Conservation (phyloP, 305 asterid species). For the Ruellia speciosa region DNA sequence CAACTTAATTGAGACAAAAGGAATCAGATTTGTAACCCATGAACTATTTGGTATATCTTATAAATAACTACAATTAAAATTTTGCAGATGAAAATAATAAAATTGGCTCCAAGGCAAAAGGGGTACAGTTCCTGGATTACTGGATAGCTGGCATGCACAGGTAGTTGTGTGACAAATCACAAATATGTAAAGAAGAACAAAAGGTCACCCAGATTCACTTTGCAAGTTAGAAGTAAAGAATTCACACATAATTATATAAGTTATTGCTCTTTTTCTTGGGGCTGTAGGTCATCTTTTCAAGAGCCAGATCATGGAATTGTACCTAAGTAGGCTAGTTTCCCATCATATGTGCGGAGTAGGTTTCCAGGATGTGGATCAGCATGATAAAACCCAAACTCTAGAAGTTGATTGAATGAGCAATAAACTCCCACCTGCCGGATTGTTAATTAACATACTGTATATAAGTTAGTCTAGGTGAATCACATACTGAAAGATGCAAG, state of each 20-base stretch:
- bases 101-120: no score
- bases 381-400: slow-evolving; percentile 89
- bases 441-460: slow-evolving; percentile 13
- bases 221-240: slow-evolving; percentile 6
- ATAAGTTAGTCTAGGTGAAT: slow-evolving; percentile 15
- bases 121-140: no score
- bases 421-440: slow-evolving; percentile 81
- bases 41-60: neutral
- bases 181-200: neutral
- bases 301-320: slow-evolving; percentile 22
- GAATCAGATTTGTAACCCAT: neutral
- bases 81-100: no score
- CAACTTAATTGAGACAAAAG: neutral
- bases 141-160: neutral
- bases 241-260: slow-evolving; percentile 9
- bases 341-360: slow-evolving; percentile 82
- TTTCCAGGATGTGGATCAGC: slow-evolving; percentile 99
- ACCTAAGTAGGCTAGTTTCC: slow-evolving; percentile 96
- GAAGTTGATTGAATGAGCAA: slow-evolving; percentile 96
- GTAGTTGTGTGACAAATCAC: neutral
- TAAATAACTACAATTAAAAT: no score
- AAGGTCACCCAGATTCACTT: slow-evolving; percentile 7
- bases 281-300: slow-evolving; percentile 18
- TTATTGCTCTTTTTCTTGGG: slow-evolving; percentile 11
- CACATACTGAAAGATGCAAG: slow-evolving; percentile 5